phyloP scores from a whole-genome alignment of 1,284 basidiomycete genomes.

The Rhizoctonia solani region DNA sequence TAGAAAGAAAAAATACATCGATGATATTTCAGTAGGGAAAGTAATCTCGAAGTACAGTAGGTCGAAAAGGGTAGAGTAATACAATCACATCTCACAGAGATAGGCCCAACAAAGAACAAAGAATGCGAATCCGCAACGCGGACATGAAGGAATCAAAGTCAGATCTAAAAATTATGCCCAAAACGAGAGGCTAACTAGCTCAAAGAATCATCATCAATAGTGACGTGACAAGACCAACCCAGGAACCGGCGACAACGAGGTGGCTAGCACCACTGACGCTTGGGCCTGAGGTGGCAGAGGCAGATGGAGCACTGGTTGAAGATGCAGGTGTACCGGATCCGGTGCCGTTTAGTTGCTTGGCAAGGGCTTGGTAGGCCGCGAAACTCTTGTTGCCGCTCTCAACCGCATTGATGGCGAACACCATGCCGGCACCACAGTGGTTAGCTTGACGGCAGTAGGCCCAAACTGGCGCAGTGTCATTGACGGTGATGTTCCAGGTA shows the following conservation, averaged over 20 bases:
- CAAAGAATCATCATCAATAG: constrained; percentile 18
- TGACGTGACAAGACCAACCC: constrained; percentile 9
- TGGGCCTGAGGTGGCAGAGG: not conserved
- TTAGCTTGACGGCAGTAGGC: constrained; percentile 54
- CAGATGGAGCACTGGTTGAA: constrained; percentile 6
- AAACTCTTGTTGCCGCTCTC: constrained; percentile 37
- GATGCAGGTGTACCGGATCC: not conserved
- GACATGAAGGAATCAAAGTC: constrained; percentile 5
- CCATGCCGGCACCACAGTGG: constrained; percentile 42
- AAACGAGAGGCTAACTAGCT: not conserved
- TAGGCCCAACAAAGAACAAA: constrained; percentile 24
- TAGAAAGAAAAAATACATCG: constrained; percentile 13
- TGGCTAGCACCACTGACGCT: constrained; percentile 16
- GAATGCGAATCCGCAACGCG: not conserved
- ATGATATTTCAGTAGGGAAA: constrained; percentile 20
- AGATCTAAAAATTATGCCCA: not conserved
- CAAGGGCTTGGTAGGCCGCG: constrained; percentile 38
- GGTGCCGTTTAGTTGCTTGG: constrained; percentile 36
- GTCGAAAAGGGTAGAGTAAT: constrained; percentile 22
- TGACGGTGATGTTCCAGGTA: constrained; percentile 51
- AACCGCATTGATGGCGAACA: constrained; percentile 40
- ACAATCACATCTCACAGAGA: constrained; percentile 31
- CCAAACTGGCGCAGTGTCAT: constrained; percentile 57
- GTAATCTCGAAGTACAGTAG: constrained; percentile 13
- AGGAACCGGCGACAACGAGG: constrained; percentile 12